Conservation (phyloP, 108 stramenopile species). For the Pelagomonas calceolata region DNA sequence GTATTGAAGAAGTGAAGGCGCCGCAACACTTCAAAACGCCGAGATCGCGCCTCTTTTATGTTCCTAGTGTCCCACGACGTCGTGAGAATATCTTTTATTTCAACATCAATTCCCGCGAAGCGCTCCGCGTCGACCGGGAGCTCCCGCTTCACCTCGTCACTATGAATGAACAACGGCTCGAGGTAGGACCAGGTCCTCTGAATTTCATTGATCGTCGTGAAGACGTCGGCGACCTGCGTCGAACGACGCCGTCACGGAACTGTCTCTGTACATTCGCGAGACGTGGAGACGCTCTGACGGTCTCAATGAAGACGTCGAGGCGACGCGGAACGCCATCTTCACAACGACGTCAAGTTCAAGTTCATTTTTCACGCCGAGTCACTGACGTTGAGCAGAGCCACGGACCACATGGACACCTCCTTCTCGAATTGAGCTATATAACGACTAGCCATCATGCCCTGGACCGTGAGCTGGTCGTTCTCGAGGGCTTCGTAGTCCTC, state of each 20-base stretch:
- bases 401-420: conserved; percentile 50
- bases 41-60: too few species aligned
- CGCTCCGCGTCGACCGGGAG: conserved; percentile 63
- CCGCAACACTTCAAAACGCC: too few species aligned
- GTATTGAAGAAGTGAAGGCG: too few species aligned
- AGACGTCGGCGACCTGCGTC: too few species aligned
- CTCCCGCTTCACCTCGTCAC: conserved; percentile 66
- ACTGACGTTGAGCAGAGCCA: conserved; percentile 38
- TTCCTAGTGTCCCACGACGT: conserved; percentile 47
- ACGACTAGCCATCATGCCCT: conserved; percentile 59
- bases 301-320: too few species aligned
- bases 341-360: too few species aligned
- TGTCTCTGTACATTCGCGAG: too few species aligned
- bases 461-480: conserved; percentile 57
- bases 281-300: too few species aligned
- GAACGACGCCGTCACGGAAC: too few species aligned
- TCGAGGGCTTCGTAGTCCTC: conserved; percentile 69
- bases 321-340: too few species aligned
- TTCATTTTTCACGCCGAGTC: too few species aligned
- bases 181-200: conserved; percentile 73
- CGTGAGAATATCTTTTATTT: conserved; percentile 44
- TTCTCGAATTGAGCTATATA: conserved; percentile 50
- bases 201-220: conserved; percentile 45
- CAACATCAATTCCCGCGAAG: conserved; percentile 55
- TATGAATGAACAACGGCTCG: conserved; percentile 66